Conservation (phyloP, 768 basidiomycete genomes). For the Podaxis sp. region DNA sequence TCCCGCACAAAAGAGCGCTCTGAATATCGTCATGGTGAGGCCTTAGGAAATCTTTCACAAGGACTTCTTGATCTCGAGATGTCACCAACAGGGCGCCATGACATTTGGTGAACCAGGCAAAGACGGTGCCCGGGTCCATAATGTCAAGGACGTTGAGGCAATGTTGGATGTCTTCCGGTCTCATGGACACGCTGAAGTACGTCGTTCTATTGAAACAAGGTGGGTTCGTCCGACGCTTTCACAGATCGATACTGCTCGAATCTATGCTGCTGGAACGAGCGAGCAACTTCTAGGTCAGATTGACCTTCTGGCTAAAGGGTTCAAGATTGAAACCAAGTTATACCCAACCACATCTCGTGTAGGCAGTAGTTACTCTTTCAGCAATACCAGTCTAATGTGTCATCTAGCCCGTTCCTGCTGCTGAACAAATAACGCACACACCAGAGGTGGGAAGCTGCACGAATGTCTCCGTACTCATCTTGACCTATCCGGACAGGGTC, state of each 20-base stretch:
- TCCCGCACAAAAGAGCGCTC: conserved; percentile 35
- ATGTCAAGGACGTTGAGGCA: conserved; percentile 45
- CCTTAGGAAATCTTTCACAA: not conserved
- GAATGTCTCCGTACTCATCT: not conserved
- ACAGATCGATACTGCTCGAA: conserved; percentile 48
- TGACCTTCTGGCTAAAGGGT: conserved; percentile 46
- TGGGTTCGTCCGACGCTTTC: not conserved
- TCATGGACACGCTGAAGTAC: conserved; percentile 55
- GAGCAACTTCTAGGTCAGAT: conserved; percentile 56
- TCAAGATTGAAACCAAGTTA: conserved; percentile 62
- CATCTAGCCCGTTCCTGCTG: not conserved
- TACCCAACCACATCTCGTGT: conserved; percentile 35
- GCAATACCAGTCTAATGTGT: not conserved
- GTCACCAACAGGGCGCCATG: conserved; percentile 46
- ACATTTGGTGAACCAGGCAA: conserved; percentile 52
- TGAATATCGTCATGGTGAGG: conserved; percentile 53
- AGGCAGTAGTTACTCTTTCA: not conserved
- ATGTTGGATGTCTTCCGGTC: conserved; percentile 54
- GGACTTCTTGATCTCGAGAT: not conserved
- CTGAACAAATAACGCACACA: conserved; percentile 27
- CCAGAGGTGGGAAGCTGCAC: conserved; percentile 26
- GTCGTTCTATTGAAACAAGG: conserved; percentile 19
- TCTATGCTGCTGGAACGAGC: conserved; percentile 54
- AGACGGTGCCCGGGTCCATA: conserved; percentile 49
- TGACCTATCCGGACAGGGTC: conserved; percentile 26